phyloP scores from a whole-genome alignment of 1,139 yeast genomes.

The Candida labiduridarum region DNA sequence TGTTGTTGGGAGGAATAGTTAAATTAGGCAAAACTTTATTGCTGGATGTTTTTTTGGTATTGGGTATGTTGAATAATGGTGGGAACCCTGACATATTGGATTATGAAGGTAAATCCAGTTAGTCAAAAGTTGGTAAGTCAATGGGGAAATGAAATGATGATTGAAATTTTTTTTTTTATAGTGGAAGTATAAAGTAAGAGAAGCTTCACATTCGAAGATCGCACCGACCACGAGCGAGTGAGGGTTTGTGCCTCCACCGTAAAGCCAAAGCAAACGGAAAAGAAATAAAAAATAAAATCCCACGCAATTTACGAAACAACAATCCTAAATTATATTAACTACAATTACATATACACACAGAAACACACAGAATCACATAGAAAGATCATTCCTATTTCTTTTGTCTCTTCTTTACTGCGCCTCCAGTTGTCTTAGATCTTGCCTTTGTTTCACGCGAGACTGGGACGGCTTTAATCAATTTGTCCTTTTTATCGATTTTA shows the following conservation, averaged over 20 bases:
- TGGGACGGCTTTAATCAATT: constrained; percentile 44
- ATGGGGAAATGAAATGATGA: too few species aligned
- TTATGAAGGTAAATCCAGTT: too few species aligned
- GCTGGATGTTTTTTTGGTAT: constrained; percentile 15
- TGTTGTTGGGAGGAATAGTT: constrained; percentile 16
- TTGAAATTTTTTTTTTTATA: too few species aligned
- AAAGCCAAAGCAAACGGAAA: neutral
- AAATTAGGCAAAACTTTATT: constrained; percentile 16
- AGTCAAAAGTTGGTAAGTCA: too few species aligned
- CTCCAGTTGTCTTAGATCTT: constrained; percentile 13
- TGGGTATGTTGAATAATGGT: constrained; percentile 20
- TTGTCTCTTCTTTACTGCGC: constrained; percentile 20
- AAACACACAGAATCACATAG: neutral
- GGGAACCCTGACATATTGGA: constrained; percentile 17
- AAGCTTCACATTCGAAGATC: neutral
- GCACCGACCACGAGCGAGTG: neutral
- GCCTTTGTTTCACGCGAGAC: constrained; percentile 23
- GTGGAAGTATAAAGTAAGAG: too few species aligned
- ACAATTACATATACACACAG: neutral
- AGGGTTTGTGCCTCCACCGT: too few species aligned
- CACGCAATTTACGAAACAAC: neutral
- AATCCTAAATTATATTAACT: neutral
- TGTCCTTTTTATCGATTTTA: constrained; percentile 45
- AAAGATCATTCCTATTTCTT: constrained; percentile 5
- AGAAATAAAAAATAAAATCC: neutral